phyloP scores from a whole-genome alignment of 129 eudicot genomes.

The Mikania micrantha region DNA sequence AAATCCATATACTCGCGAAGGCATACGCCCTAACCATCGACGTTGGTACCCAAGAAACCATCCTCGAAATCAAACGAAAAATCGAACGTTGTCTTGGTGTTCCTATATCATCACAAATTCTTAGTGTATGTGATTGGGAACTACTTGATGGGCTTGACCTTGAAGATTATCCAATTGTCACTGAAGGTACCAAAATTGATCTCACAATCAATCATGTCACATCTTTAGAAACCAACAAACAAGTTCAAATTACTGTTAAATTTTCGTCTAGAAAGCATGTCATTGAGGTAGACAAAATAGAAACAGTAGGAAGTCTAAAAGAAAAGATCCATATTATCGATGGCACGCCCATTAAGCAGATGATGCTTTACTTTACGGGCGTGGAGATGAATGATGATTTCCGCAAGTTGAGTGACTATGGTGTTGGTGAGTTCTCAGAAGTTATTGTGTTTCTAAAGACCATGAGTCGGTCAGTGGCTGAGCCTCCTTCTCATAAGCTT shows the following conservation, averaged over 20 bases:
- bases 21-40: conserved; percentile 36
- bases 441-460: conserved; percentile 47
- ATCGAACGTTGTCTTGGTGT: conserved; percentile 38
- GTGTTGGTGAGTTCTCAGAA: conserved; percentile 50
- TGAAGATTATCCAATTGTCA: conserved; percentile 70
- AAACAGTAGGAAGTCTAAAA: conserved; percentile 76
- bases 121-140: conserved; percentile 61
- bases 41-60: conserved; percentile 37
- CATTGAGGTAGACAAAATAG: conserved; percentile 55
- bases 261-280: conserved; percentile 52
- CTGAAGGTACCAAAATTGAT: conserved; percentile 63
- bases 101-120: conserved; percentile 54
- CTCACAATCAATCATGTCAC: conserved; percentile 31
- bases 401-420: conserved; percentile 61
- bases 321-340: conserved; percentile 83
- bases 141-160: conserved; percentile 77
- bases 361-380: conserved; percentile 49
- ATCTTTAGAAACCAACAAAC: conserved; percentile 15
- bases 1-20: conserved; percentile 25
- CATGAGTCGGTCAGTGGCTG: conserved; percentile 38
- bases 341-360: conserved; percentile 74
- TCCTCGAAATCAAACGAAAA: conserved; percentile 40
- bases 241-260: conserved; percentile 44
- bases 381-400: conserved; percentile 69
- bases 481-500: conserved; percentile 56